Conservation (phyloP, 371 early-diverging fungal species). For the Rhizomucor pusillus region DNA sequence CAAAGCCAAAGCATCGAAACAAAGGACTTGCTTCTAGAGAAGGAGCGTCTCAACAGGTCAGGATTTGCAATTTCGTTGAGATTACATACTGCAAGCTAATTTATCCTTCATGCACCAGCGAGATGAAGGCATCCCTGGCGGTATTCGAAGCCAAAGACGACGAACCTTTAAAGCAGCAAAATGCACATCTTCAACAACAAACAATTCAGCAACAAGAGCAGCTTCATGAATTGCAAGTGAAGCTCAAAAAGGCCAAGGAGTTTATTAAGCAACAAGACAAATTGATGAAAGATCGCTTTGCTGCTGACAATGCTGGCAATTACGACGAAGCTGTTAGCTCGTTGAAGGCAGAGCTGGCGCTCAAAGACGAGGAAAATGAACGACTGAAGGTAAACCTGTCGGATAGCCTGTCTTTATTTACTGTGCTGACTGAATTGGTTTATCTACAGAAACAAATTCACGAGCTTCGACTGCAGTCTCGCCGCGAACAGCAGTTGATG, state of each 20-base stretch:
- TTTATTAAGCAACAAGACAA: slow-evolving; percentile 61
- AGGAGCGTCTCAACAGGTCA: slow-evolving; percentile 53
- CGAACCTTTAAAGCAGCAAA: slow-evolving; percentile 56
- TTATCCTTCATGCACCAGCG: slow-evolving; percentile 34
- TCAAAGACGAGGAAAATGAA: slow-evolving; percentile 73
- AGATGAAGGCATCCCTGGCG: slow-evolving; percentile 67
- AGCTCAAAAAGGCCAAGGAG: slow-evolving; percentile 75
- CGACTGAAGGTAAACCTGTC: slow-evolving; percentile 49
- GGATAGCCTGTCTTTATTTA: not conserved
- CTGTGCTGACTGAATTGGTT: not conserved
- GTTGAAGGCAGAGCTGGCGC: slow-evolving; percentile 56
- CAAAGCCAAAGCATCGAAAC: slow-evolving; percentile 54
- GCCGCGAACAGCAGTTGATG: slow-evolving; percentile 72
- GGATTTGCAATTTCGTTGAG: not conserved
- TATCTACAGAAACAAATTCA: slow-evolving; percentile 60
- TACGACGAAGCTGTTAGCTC: slow-evolving; percentile 73
- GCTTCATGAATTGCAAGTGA: slow-evolving; percentile 51
- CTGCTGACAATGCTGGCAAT: slow-evolving; percentile 16
- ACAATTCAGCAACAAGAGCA: slow-evolving; percentile 60
- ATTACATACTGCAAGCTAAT: not conserved
- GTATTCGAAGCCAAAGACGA: slow-evolving; percentile 68
- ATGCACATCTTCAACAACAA: slow-evolving; percentile 54
- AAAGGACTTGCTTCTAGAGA: slow-evolving; percentile 51
- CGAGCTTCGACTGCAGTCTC: slow-evolving; percentile 61
- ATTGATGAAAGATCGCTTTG: slow-evolving; percentile 33